Evolutionary conservation across 2,329 filamentous ascomycete species (phyloP), one percentile per base, ranked within the genome.

Genomic region (Coniochaeta sp.): DNA sequence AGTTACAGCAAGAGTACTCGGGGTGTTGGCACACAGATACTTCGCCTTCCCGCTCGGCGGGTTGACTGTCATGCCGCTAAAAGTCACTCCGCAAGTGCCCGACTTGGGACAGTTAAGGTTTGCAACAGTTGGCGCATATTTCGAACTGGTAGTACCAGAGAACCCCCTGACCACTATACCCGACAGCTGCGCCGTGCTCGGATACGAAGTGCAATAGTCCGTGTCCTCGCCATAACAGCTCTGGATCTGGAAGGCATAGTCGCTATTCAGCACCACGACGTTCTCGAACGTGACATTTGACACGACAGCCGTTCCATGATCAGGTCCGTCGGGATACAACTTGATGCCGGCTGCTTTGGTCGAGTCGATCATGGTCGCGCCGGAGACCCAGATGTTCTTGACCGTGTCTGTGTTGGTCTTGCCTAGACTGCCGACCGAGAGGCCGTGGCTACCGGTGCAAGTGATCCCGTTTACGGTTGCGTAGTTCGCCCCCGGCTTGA

Each of bases 341-440:
- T 76, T 76, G 56, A 76, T 75, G 0, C 73, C 73, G 1, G 64
- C 70, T 1, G 73, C 73, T 53, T 76, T 75, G 27, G 66, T 68
- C 2, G 65, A 71, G 12, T 24, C 35, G 35, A 40, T 40, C 35
- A 35, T 35, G n/a, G 14, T 35, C n/a, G 33, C 69, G 8, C 66
- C 64, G 12, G 61, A 61, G 20, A 74, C 69, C 31, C 70, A 68
- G 22, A 75, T 56, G 50, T 76, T 73, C 48, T 65, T 56, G 14
- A 77, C 73, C 0, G 61, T 64, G 53, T 76, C 72, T n/a, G 63
- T 60, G 38, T 46, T 51, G 4, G 56, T 55, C 6, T 59, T 67
- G 0, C 73, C 74, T 6, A 77, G 60, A 2, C 69, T 73, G 4
- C 74, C 75, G 5, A 77, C 72, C 1, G 70, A 74, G 8, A 77